Base-by-base conservation (phyloP, 192 early-diverging fungal genomes). In the Entrophospora sp. region DNA sequence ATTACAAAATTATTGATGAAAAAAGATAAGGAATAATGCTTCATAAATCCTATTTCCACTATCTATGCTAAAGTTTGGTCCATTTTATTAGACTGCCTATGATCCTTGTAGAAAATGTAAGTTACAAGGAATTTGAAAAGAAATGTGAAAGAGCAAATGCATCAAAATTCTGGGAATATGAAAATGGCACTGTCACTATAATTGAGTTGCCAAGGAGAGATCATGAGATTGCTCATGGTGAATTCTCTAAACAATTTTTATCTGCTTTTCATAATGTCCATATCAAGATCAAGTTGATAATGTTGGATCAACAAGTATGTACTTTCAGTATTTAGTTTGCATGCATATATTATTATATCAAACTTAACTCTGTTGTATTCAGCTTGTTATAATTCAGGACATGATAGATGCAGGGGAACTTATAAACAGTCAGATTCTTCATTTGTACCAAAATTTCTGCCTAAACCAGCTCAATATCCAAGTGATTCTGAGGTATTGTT, bases 1-100 rank as follows among this genome's bases (percentile, higher is more conserved):
- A 52, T 52, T 51, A 51, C 48, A 51, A 51, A 51, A 3, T 51
- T 51, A 51, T 51, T 51, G 48, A 51, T 24, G 48, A 51, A 51
- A 10, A 51, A 3, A 51, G 48, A 22, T 51, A 30, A 51, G 48
- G 28, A 12, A 18, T 51, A 51, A 8, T 12, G 24, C 48, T 24
- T 9, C n/a, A 51, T 5, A 51, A 51, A 24, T 24, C 12, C 22
- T 24, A 24, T 24, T 51, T 30, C n/a, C 24, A 51, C 48, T 51
- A 30, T 20, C 48, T 30, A 42, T 3, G 5, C 48, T 51, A 51
- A 51, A 51, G 12, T 51, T 51, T 24, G 24, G 2, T 8, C 20
- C 5, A 3, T 8, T 51, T 51, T 51, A 51, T 51, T 51, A 52
- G 49, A 52, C 14, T 52, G 9, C 49, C 49, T 16, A 2, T 52